These are phyloP conservation scores for Boletus sp. DNA, from an alignment of 768 basidiomycete species.

Conservation along the genomic window DNA sequence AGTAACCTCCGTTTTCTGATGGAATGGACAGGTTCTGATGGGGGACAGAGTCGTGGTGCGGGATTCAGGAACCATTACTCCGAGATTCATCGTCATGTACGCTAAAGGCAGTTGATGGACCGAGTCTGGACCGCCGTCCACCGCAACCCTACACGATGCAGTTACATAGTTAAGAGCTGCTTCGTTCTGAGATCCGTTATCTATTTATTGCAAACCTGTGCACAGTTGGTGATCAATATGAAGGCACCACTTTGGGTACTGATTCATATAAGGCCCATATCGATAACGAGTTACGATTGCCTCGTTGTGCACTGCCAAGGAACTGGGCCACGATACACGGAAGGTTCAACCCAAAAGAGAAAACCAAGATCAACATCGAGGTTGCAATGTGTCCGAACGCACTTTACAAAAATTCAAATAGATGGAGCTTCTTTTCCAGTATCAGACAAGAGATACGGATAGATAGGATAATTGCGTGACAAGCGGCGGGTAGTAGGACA, in stretches of 20 bases:
- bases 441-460: constrained; percentile 19
- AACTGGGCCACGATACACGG: constrained; percentile 20
- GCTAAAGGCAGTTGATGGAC: constrained; percentile 35
- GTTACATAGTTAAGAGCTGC: constrained; percentile 23
- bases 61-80: constrained; percentile 53
- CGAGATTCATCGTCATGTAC: constrained; percentile 61
- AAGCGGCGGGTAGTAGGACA: background rate
- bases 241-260: constrained; percentile 21
- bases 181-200: constrained; percentile 18
- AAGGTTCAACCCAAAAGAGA: constrained; percentile 1
- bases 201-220: constrained; percentile 25
- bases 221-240: constrained; percentile 15
- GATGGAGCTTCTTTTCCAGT: constrained; percentile 22
- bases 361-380: constrained; percentile 24
- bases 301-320: constrained; percentile 28
- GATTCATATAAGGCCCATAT: constrained; percentile 4
- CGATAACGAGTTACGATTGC: constrained; percentile 20
- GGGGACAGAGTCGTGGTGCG: constrained; percentile 54
- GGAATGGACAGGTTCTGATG: constrained; percentile 40
- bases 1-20: constrained; percentile 26
- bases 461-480: constrained; percentile 9
- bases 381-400: constrained; percentile 25
- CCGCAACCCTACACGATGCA: constrained; percentile 18
- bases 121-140: constrained; percentile 15
- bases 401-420: constrained; percentile 26